Percentiles rank a stretch among this genome's conserved stretches.
These are phyloP conservation scores for Exophiala phaeomuriformis DNA, from an alignment of 2,329 filamentous ascomycete genomes.

Conservation along the genomic window DNA sequence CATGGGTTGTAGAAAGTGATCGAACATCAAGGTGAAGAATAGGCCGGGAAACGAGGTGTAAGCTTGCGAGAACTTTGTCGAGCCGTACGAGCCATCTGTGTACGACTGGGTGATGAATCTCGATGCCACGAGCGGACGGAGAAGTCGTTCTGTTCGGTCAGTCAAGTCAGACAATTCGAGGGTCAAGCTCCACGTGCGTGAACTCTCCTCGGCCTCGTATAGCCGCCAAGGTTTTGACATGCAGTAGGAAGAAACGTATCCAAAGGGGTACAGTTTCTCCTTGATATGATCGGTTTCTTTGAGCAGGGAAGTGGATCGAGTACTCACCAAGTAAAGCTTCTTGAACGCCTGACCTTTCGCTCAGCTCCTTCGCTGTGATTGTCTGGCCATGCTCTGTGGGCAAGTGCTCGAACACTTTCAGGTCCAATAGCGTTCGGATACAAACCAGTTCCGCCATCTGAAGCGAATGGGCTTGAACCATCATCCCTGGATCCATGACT, in stretches of 20 bases:
- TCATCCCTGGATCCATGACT: slow-evolving; percentile 10
- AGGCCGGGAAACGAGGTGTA: slow-evolving; percentile 14
- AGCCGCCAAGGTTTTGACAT: no score
- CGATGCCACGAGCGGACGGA: slow-evolving; percentile 14
- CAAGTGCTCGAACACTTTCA: slow-evolving; percentile 12
- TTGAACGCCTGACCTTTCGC: slow-evolving; percentile 8
- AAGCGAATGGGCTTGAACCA: slow-evolving; percentile 12
- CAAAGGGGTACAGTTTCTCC: no score
- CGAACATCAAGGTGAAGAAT: slow-evolving; percentile 18
- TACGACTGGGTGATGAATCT: slow-evolving; percentile 10
- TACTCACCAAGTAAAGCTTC: slow-evolving; percentile 5
- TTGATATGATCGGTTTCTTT: background rate
- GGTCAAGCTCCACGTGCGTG: no score
- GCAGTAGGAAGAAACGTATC: no score
- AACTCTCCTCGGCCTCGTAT: no score
- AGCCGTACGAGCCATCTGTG: slow-evolving; percentile 6
- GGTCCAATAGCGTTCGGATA: slow-evolving; percentile 8
- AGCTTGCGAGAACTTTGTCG: slow-evolving; percentile 14
- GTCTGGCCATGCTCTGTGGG: slow-evolving; percentile 5
- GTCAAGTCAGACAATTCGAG: no score
- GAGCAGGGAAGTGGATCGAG: no score
- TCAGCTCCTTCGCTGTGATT: slow-evolving; percentile 4
- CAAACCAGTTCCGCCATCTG: slow-evolving; percentile 12
- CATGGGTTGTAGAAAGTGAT: slow-evolving; percentile 14
- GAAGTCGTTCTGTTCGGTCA: slow-evolving; percentile 7